Percentiles rank a stretch among this genome's conserved stretches.
phyloP scores from a whole-genome alignment of 225 moss, liverwort and hornwort genomes.

The Neckera pumila region DNA sequence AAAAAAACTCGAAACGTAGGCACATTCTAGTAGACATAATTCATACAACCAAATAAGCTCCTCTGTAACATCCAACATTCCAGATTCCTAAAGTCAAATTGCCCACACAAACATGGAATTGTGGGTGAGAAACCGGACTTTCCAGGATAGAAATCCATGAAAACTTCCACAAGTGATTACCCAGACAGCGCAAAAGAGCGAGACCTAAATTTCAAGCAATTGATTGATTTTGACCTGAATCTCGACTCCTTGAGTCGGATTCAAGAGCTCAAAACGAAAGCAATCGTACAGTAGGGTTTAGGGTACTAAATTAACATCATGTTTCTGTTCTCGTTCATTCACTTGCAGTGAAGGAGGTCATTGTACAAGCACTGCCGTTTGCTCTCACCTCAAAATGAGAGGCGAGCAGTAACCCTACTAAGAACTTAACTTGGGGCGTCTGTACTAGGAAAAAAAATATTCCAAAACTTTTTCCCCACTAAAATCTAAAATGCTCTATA shows the following conservation, averaged over 20 bases:
- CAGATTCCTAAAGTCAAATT: not conserved
- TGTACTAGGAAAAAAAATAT: not conserved
- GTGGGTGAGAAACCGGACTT: not conserved
- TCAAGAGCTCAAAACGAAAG: not conserved
- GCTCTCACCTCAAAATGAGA: not conserved
- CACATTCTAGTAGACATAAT: not conserved
- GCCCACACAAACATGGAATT: not conserved
- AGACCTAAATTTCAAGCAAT: not conserved
- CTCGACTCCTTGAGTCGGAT: not conserved
- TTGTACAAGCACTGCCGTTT: slow-evolving; percentile 14
- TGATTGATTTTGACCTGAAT: not conserved
- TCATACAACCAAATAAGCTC: too few relatives aligned
- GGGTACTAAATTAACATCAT: not conserved
- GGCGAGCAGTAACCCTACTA: not conserved
- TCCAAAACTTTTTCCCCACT: not conserved
- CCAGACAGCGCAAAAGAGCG: not conserved
- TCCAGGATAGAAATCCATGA: not conserved
- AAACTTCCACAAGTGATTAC: not conserved
- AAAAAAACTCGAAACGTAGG: not conserved
- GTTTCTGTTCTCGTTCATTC: slow-evolving; percentile 2
- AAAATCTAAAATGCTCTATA: not conserved
- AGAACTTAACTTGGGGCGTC: not conserved
- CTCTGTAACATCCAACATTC: not conserved
- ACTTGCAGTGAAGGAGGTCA: not conserved
- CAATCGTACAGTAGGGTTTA: not conserved